phyloP scores from a whole-genome alignment of 176 grass and related monocot species.

The Urochloa ruziziensis region DNA sequence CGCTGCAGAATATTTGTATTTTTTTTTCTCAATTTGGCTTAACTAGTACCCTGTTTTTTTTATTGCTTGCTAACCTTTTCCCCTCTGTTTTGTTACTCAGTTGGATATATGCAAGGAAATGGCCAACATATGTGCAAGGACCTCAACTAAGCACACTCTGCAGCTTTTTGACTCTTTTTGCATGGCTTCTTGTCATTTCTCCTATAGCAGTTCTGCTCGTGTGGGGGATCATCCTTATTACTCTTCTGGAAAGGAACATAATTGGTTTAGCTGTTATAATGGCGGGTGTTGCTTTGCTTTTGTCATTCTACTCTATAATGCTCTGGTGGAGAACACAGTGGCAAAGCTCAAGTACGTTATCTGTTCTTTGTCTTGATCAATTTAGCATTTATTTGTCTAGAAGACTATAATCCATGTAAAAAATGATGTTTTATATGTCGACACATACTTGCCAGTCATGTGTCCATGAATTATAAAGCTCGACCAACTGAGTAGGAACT shows the following conservation, averaged over 20 bases:
- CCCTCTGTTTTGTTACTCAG: constrained; percentile 48
- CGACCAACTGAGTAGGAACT: background rate
- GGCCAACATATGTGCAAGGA: constrained; percentile 85
- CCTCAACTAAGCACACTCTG: constrained; percentile 70
- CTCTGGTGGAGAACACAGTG: constrained; percentile 99
- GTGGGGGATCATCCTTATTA: constrained; percentile 86
- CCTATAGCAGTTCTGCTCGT: constrained; percentile 64
- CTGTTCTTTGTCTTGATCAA: constrained; percentile 28
- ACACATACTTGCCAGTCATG: background rate
- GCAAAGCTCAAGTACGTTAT: constrained; percentile 96
- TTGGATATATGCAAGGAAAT: constrained; percentile 99
- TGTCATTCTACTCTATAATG: constrained; percentile 99
- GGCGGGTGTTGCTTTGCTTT: constrained; percentile 81
- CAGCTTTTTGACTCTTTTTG: constrained; percentile 65
- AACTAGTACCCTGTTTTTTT: background rate
- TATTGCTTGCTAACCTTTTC: constrained; percentile 16
- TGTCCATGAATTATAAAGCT: background rate
- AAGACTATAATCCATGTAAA: background rate
- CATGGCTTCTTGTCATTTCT: constrained; percentile 84
- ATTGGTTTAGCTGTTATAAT: constrained; percentile 98
- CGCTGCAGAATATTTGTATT: constrained; percentile 13
- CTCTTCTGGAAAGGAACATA: constrained; percentile 86
- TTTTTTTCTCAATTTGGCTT: constrained; percentile 34
- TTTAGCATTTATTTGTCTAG: constrained; percentile 18
- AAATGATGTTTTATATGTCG: background rate